Evolutionary conservation across 768 basidiomycete genomes (phyloP), one percentile per base, ranked within the genome.

Genomic region (Lactarius quietus): DNA sequence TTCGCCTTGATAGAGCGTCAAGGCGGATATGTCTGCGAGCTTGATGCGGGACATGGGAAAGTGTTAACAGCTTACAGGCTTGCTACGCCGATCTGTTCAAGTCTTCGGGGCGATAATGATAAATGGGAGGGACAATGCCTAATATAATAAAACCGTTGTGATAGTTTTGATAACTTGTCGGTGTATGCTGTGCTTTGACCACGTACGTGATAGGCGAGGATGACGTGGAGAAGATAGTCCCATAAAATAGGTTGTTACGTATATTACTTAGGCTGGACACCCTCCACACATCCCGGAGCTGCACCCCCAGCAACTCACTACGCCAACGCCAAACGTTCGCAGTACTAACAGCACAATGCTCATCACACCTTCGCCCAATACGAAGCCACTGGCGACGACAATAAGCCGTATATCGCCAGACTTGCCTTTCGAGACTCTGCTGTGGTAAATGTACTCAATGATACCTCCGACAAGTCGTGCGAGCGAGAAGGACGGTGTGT

Each of bases 401-500:
- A 98, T 89, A 39, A 95, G 77, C 36, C 84, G 79, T 64, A 94
- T 92, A 65, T 89, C 88, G 62, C 80, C 79, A 31, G 77, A 76
- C 65, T 84, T 82, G 18, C 73, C 70, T 66, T 80, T 84, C 29
- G 81, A 79, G 71, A 79, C 77, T 29, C 77, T 82, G 43, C 70
- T 69, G 66, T 85, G 82, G 71, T 88, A 93, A 31, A 84, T 73
- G 70, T 88, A 85, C 70, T 96, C 94, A 68, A 92, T 76, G 67
- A 91, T 74, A 3, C 96, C 96, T 41, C 96, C 96, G 61, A 96
- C 81, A 35, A 98, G 80, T 59, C 96, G 86, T 1, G 96, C 94
- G 64, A 98, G 82, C 7, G 93, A 92, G 78, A 98, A 98, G 4
- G 90, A 91, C 3, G 96, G 96, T 0, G 95, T 93, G 73, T 98